Evolutionary conservation across 345 rosid species (phyloP), one percentile per base, ranked within the genome.

Genomic region (Eutrema japonicum): DNA sequence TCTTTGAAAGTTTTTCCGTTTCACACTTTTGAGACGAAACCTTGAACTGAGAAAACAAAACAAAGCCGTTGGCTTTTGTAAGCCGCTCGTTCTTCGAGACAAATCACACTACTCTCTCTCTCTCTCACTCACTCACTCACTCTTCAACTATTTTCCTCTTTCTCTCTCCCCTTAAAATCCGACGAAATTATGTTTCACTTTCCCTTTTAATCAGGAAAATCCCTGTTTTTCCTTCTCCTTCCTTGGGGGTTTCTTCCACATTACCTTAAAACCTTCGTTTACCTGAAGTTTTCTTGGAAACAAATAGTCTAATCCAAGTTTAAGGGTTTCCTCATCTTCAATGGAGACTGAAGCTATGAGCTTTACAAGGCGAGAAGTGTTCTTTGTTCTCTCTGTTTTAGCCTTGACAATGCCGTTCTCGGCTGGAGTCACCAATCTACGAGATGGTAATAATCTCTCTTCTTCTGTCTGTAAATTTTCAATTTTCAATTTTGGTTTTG

Each of bases 391-490:
- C 77, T 71, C 75, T 81, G 72, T 80, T 52, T 42, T 72, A 52
- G 78, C 81, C 16, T 70, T 79, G 52, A 74, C 80, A 72, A 61
- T 77, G 64, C 84, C 89, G 7, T 74, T 86, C 72, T 81, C 79
- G 9, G 42, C 75, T 75, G 86, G 85, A 46, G 10, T 33, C 9
- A 86, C 93, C 49, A 88, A 86, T 76, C 85, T 69, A 75, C 82
- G 85, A 61, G 96, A 90, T 72, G 92, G 96, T 90, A 82, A 40
- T 38, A 41, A 41, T 18, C 67, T 75, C 62, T 71, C 29, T 36
- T 18, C 1, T 36, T 35, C 18, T 48, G 9, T 67, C 56, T 51
- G 6, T 8, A 63, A n/a, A 14, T 29, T 38, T 56, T 22, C 18
- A n/a, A 14, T 29, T 38, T 56, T 22, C 18, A 29, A 0, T 18